Base-by-base conservation (phyloP, 179 eudicot species). In the Beta macrorhiza region DNA sequence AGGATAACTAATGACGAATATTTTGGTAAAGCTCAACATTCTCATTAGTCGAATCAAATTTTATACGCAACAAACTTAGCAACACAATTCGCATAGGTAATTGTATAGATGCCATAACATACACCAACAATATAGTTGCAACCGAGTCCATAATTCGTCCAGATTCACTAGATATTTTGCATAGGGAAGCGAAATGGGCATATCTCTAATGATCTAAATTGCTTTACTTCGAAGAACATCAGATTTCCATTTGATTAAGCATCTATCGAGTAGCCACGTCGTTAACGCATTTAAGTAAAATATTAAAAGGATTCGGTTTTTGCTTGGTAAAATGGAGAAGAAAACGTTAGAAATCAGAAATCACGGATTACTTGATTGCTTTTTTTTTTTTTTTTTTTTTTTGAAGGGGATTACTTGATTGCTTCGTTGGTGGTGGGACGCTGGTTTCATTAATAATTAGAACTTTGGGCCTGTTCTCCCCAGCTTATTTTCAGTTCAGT, bases 211-310 rank as follows among this genome's bases (percentile, higher is more conserved):
- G 32, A 29, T 29, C 32, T 29, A 29, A 29, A 17, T 52, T 74
- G 22, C 63, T 16, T 53, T 74, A 74, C 63, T 53, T 74, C 15
- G 42, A 74, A 63, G 47, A 47, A 74, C 22, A 29, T 74, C 13
- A 74, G 14, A 74, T 14, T 74, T 74, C 77, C 49, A 29, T 55
- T 74, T 16, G 49, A 74, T 74, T 74, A 20, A 63, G 77, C 20
- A 53, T 25, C 25, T 25, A 25, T 55, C 63, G 37, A 74, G 55
- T 47, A 9, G 29, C 29, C 53, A 47, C 32, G 74, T 72, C 17
- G 0, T 72, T 20, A n/a, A 72, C 11, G 1, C 42, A 72, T 13
- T 52, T 72, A 11, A 52, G 16, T 22, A 19, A 47, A 17, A 10
- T 19, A n/a, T 70, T 45, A n/a, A 2, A 8, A 70, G 8, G 9